phyloP scores from a whole-genome alignment of 495 filamentous ascomycete genomes.

The Penicillium cinerascens region DNA sequence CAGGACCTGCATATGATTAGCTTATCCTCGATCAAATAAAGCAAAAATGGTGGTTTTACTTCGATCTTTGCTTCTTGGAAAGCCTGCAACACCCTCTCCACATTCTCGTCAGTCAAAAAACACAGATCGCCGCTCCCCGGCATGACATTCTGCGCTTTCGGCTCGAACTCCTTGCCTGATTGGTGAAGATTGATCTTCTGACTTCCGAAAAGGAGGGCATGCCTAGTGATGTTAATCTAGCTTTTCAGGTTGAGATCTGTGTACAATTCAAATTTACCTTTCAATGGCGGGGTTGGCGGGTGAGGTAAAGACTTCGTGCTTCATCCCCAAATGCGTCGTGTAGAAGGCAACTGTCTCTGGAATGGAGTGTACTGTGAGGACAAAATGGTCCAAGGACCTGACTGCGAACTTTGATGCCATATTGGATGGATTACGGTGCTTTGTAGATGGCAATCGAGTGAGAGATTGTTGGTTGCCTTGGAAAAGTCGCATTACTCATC shows the following conservation, averaged over 20 bases:
- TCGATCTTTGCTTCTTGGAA: slow-evolving; percentile 37
- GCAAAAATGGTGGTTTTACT: slow-evolving; percentile 9
- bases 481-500: background rate
- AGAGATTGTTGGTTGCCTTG: background rate
- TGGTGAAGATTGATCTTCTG: slow-evolving; percentile 57
- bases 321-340: slow-evolving; percentile 48
- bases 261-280: slow-evolving; percentile 10
- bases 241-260: background rate
- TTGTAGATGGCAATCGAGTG: background rate
- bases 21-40: background rate
- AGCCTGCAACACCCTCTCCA: slow-evolving; percentile 34
- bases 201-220: slow-evolving; percentile 48
- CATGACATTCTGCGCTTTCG: slow-evolving; percentile 45
- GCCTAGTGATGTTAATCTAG: slow-evolving; percentile 20
- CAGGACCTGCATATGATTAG: slow-evolving; percentile 21
- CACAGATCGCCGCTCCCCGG: slow-evolving; percentile 53
- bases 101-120: slow-evolving; percentile 45
- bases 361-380: slow-evolving; percentile 49
- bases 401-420: slow-evolving; percentile 30
- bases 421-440: background rate
- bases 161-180: slow-evolving; percentile 51
- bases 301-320: slow-evolving; percentile 41
- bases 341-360: slow-evolving; percentile 46
- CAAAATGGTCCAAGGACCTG: slow-evolving; percentile 50
- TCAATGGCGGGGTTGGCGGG: slow-evolving; percentile 27